Conservation (phyloP, 257 asterid genomes). For the Striga asiatica region DNA sequence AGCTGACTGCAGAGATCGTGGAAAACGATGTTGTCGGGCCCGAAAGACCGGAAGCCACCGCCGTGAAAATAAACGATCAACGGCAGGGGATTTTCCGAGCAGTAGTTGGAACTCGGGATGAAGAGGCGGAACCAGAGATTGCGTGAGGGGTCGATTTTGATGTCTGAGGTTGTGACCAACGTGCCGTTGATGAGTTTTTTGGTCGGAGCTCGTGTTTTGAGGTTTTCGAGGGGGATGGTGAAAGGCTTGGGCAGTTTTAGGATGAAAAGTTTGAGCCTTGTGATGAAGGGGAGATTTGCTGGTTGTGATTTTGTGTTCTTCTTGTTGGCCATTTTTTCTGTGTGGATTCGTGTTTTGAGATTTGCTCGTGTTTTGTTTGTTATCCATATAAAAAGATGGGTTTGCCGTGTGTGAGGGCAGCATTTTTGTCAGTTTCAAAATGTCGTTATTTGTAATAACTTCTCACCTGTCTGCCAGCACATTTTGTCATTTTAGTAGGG, state of each 20-base stretch:
- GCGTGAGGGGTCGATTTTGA: conserved; percentile 20
- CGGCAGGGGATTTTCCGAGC: conserved; percentile 18
- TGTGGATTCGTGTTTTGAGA: background rate
- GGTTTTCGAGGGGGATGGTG: conserved; percentile 9
- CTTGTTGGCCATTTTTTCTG: conserved; percentile 12
- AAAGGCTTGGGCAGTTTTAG: background rate
- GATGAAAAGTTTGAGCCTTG: conserved; percentile 14
- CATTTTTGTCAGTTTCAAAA: no score
- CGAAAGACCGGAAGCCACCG: conserved; percentile 23
- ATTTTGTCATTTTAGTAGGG: background rate
- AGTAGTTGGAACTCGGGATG: conserved; percentile 12
- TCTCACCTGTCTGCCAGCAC: conserved; percentile 38
- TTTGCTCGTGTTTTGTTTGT: no score
- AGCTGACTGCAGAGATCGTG: conserved; percentile 23
- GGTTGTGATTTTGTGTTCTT: background rate
- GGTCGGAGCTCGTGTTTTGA: conserved; percentile 15
- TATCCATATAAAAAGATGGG: no score
- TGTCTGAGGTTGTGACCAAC: conserved; percentile 13
- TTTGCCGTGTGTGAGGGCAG: no score
- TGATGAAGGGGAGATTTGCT: conserved; percentile 17
- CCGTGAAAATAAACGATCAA: conserved; percentile 32
- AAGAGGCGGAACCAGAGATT: conserved; percentile 30
- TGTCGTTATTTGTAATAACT: no score
- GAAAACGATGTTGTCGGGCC: conserved; percentile 16
- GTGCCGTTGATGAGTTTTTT: conserved; percentile 17